phyloP scores from a whole-genome alignment of 306 rosid species.

The Rosa chinensis region DNA sequence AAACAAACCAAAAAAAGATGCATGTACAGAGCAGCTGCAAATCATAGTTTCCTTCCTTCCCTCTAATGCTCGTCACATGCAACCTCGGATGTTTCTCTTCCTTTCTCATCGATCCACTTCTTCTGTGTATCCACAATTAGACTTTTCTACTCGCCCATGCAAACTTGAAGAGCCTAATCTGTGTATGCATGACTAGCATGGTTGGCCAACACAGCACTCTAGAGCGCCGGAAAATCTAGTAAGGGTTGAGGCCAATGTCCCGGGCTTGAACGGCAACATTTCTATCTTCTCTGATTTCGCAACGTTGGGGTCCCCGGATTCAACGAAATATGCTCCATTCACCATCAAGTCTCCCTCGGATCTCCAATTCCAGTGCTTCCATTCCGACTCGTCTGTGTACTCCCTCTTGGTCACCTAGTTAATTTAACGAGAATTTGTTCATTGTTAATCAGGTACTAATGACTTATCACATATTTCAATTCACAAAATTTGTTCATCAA shows the following conservation, averaged over 20 bases:
- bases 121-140: background rate
- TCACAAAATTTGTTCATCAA: background rate
- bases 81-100: background rate
- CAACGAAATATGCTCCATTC: slow-evolving; percentile 64
- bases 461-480: background rate
- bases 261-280: slow-evolving; percentile 59
- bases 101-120: background rate
- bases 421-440: background rate
- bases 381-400: slow-evolving; percentile 26
- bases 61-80: background rate
- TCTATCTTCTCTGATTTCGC: slow-evolving; percentile 34
- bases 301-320: slow-evolving; percentile 40
- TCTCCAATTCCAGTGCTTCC: slow-evolving; percentile 74
- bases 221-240: slow-evolving; percentile 55
- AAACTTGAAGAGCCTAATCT: background rate
- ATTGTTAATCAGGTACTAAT: background rate
- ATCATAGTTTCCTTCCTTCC: no score
- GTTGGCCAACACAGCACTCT: slow-evolving; percentile 34
- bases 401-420: slow-evolving; percentile 70
- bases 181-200: slow-evolving; percentile 40
- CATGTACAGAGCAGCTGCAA: no score
- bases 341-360: slow-evolving; percentile 64
- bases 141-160: background rate
- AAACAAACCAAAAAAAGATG: no score
- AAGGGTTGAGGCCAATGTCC: slow-evolving; percentile 41